Conservation (phyloP, 2,329 filamentous ascomycete genomes). For the Sclerotinia trifoliorum region DNA sequence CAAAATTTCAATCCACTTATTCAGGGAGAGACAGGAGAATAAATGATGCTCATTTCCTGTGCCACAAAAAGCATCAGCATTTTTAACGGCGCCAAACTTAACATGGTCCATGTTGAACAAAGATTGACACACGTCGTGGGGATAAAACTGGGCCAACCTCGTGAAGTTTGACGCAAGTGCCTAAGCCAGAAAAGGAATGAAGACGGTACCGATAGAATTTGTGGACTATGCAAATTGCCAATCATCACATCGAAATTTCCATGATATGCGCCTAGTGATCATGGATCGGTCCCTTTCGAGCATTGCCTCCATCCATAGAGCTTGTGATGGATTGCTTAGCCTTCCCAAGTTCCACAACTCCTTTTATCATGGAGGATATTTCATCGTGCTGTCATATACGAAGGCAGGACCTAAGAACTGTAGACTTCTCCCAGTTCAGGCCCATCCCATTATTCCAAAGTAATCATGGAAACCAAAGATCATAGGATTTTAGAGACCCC, state of each 20-base stretch:
- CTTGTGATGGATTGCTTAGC: neutral
- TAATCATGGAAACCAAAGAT: neutral
- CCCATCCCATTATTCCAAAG: neutral
- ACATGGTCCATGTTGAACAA: neutral
- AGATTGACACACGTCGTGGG: neutral
- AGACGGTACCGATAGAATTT: neutral
- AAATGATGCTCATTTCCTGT: neutral
- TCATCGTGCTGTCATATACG: neutral
- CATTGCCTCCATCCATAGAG: neutral
- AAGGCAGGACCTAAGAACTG: neutral
- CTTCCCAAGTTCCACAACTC: neutral
- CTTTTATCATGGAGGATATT: neutral
- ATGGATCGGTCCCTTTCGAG: neutral
- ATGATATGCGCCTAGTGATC: neutral
- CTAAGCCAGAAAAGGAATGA: neutral
- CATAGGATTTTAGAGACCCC: too few species aligned
- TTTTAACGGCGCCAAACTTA: too few species aligned
- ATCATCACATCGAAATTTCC: neutral
- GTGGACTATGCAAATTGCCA: too few species aligned
- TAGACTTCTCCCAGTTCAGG: neutral
- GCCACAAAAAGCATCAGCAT: neutral
- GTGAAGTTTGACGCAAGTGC: neutral
- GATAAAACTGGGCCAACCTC: neutral
- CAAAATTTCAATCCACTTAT: neutral
- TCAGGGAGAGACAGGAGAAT: neutral